phyloP scores from a whole-genome alignment of 306 rosid genomes.

The Prunus fruticosa region DNA sequence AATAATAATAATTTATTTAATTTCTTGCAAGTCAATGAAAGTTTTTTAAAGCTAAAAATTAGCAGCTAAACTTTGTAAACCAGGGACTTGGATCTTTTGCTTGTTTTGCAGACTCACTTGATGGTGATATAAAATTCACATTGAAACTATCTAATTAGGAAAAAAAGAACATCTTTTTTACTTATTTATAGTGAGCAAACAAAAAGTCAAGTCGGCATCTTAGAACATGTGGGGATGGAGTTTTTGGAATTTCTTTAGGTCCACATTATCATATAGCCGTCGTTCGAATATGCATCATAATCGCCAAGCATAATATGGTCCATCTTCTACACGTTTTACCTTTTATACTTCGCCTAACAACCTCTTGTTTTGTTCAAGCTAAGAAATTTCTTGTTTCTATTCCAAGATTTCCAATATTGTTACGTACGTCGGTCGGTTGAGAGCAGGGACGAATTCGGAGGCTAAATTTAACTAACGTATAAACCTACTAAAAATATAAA shows the following conservation, averaged over 20 bases:
- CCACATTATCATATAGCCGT: background rate
- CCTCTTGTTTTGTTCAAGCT: slow-evolving; percentile 1
- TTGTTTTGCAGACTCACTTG: background rate
- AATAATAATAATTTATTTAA: background rate
- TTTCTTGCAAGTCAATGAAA: background rate
- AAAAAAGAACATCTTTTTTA: background rate
- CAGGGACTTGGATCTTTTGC: background rate
- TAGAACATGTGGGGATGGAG: background rate
- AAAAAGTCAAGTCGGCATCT: slow-evolving; percentile 1
- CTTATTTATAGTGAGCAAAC: too few species aligned
- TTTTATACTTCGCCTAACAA: background rate
- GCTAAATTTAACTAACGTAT: too few species aligned
- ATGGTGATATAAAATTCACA: background rate
- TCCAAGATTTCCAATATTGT: background rate
- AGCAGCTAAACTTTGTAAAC: background rate
- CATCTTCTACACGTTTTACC: background rate
- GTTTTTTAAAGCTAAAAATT: background rate
- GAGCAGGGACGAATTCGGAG: too few species aligned
- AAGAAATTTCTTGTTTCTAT: background rate
- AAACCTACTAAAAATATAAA: too few species aligned
- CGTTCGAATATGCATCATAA: background rate
- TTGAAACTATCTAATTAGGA: background rate
- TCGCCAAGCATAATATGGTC: slow-evolving; percentile 11
- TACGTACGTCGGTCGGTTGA: too few species aligned
- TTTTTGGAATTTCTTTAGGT: background rate